These are phyloP conservation scores for Amanita phalloides DNA, from an alignment of 768 basidiomycete species.

Conservation along the genomic window DNA sequence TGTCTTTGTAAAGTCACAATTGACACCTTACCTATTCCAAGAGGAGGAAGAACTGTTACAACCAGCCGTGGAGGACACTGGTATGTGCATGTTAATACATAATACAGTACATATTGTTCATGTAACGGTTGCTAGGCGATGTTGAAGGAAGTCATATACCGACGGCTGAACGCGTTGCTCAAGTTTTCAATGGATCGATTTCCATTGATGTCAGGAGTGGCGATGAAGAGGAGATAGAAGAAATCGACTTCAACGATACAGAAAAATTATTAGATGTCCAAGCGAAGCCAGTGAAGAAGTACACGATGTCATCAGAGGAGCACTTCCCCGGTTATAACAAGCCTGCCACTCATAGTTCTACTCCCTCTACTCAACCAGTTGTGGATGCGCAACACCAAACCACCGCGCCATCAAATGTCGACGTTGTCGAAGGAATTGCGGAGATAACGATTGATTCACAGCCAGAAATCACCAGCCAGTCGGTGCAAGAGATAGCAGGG, in stretches of 20 bases:
- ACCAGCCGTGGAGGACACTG: constrained; percentile 37
- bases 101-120: background rate
- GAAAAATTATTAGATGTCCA: constrained; percentile 31
- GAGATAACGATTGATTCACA: constrained; percentile 18
- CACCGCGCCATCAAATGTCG: constrained; percentile 1
- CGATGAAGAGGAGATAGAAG: constrained; percentile 33
- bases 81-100: constrained; percentile 23
- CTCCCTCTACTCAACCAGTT: no score
- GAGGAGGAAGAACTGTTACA: constrained; percentile 54
- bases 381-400: background rate
- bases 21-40: constrained; percentile 40
- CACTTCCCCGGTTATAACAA: constrained; percentile 7
- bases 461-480: background rate
- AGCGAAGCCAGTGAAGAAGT: constrained; percentile 8
- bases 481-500: background rate
- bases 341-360: background rate
- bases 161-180: constrained; percentile 58
- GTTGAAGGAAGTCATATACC: constrained; percentile 47
- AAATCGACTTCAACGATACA: constrained; percentile 59
- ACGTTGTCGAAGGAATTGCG: constrained; percentile 21
- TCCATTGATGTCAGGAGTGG: constrained; percentile 12
- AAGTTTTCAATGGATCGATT: constrained; percentile 41
- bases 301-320: constrained; percentile 5
- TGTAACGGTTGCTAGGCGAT: constrained; percentile 25
- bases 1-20: constrained; percentile 51